These are phyloP conservation scores for Cytospora paraplurivora DNA, from an alignment of 2,329 filamentous ascomycete species.

Conservation along the genomic window DNA sequence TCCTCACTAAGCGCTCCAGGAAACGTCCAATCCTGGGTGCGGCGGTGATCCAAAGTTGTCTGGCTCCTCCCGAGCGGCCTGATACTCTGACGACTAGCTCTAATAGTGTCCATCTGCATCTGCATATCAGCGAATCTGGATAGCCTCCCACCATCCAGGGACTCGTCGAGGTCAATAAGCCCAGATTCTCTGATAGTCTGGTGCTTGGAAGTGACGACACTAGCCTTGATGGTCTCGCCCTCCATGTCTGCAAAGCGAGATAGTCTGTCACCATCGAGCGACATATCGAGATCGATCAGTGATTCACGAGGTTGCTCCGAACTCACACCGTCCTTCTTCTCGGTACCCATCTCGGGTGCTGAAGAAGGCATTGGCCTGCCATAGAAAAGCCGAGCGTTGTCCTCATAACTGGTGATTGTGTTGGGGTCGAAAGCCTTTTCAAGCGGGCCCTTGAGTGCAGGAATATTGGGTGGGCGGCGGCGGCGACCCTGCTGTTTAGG, in stretches of 20 bases:
- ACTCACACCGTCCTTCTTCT: conserved; percentile 5
- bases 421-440: conserved; percentile 69
- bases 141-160: conserved; percentile 56
- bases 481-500: conserved; percentile 54
- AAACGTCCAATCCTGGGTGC: conserved; percentile 29
- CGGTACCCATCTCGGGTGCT: conserved; percentile 20
- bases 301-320: conserved; percentile 49
- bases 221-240: conserved; percentile 26
- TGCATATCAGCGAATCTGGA: conserved; percentile 56
- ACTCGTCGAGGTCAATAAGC: conserved; percentile 65
- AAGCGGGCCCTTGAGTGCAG: conserved; percentile 59
- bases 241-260: conserved; percentile 62
- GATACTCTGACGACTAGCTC: conserved; percentile 51
- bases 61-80: conserved; percentile 44
- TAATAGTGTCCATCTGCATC: conserved; percentile 61
- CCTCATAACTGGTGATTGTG: conserved; percentile 64
- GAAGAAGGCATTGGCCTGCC: conserved; percentile 41
- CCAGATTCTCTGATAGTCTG: conserved; percentile 28
- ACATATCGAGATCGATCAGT: conserved; percentile 48
- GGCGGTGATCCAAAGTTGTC: conserved; percentile 45
- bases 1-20: conserved; percentile 11
- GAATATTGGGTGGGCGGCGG: conserved; percentile 60
- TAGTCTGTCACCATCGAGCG: conserved; percentile 56
- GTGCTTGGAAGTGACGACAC: conserved; percentile 11
- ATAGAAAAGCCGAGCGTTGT: conserved; percentile 64